These are phyloP conservation scores for Candida broadrunensis DNA, from an alignment of 805 yeast genomes.

Conservation along the genomic window DNA sequence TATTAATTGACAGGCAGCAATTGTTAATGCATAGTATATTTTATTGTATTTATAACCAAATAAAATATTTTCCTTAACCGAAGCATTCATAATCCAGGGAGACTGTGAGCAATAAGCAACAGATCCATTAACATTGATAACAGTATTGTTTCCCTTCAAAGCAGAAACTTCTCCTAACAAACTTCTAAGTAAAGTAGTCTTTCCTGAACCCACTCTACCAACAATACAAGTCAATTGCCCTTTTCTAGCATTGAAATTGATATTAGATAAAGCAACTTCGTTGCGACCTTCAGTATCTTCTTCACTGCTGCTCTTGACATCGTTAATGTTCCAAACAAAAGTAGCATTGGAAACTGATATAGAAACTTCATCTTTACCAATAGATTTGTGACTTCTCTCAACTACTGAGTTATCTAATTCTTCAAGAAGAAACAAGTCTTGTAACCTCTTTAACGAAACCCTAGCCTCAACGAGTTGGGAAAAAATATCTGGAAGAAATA, in stretches of 20 bases:
- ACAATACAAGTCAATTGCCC: slow-evolving; percentile 37
- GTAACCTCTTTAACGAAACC: slow-evolving; percentile 31
- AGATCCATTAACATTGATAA: slow-evolving; percentile 24
- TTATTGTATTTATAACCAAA: slow-evolving; percentile 33
- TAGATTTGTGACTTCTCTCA: slow-evolving; percentile 12
- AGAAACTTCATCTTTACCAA: slow-evolving; percentile 19
- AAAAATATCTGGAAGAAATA: slow-evolving; percentile 27
- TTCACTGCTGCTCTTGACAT: slow-evolving; percentile 4
- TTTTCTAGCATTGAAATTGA: slow-evolving; percentile 27
- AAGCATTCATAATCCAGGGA: slow-evolving; percentile 39
- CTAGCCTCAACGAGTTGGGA: slow-evolving; percentile 24
- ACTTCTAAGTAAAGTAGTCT: slow-evolving; percentile 31
- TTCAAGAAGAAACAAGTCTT: slow-evolving; percentile 26
- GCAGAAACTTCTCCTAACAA: slow-evolving; percentile 29
- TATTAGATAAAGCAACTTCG: slow-evolving; percentile 27
- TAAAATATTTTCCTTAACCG: slow-evolving; percentile 35
- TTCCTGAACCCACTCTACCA: slow-evolving; percentile 41
- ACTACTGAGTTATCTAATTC: slow-evolving; percentile 22
- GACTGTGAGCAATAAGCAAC: slow-evolving; percentile 37
- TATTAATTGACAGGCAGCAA: slow-evolving; percentile 35
- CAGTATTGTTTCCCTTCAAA: slow-evolving; percentile 11
- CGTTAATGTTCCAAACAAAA: slow-evolving; percentile 31
- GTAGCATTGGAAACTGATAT: slow-evolving; percentile 25
- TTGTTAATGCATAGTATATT: slow-evolving; percentile 24
- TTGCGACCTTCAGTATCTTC: slow-evolving; percentile 11